A percentile compares a stretch with the other conserved stretches of the same genome.
Evolutionary conservation across 2,329 filamentous ascomycete genomes (phyloP).

Genomic region (Fusarium sambucinum): DNA sequence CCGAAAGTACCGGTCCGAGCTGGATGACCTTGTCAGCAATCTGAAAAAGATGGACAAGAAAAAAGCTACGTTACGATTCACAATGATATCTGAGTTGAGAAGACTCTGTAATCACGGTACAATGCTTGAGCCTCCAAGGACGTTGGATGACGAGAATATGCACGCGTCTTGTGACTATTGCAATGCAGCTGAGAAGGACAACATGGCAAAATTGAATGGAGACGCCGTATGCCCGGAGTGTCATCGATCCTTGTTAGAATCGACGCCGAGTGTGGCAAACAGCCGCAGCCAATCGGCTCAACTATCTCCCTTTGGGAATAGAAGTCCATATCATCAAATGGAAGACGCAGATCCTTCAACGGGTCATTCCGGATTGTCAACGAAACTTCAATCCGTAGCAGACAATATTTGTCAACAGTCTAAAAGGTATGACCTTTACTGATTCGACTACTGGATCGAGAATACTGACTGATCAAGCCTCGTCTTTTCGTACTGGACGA

Average conservation of each 20-base stretch:
- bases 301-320: accelerated
- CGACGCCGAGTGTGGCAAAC: accelerated
- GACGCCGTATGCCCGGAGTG: background rate
- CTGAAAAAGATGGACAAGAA: background rate
- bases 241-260: background rate
- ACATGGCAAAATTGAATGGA: background rate
- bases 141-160: background rate
- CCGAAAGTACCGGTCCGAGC: background rate
- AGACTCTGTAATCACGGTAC: background rate
- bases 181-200: background rate
- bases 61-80: background rate
- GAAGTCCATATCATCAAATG: background rate
- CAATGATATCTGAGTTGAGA: background rate
- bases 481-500: background rate
- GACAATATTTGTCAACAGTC: background rate
- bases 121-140: background rate
- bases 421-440: accelerated
- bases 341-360: background rate
- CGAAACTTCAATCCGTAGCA: background rate
- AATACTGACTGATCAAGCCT: background rate
- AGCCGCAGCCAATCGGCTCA: background rate
- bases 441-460: accelerated
- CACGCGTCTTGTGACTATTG: background rate
- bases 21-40: background rate
- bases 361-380: background rate